phyloP scores from a whole-genome alignment of 2,329 filamentous ascomycete species.

The Onygenales sp. region DNA sequence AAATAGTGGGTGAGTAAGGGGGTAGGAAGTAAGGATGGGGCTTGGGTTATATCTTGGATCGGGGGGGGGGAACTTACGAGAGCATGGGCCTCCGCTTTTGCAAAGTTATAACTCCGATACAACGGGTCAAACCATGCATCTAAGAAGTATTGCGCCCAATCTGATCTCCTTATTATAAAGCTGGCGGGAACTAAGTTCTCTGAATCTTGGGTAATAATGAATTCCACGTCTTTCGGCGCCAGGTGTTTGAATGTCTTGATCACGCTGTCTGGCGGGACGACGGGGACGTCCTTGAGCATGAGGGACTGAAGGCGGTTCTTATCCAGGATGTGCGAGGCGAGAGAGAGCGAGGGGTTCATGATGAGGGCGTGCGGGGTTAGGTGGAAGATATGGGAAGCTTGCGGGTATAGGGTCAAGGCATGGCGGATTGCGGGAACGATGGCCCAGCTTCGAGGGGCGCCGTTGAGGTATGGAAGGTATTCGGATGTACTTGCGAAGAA shows the following conservation, averaged over 20 bases:
- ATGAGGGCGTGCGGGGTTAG: conserved; percentile 79
- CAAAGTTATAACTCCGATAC: conserved; percentile 90
- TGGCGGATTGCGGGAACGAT: conserved; percentile 80
- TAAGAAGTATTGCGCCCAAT: conserved; percentile 86
- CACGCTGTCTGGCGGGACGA: conserved; percentile 92
- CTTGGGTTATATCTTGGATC: neutral
- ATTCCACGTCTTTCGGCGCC: conserved; percentile 65
- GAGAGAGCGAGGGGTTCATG: conserved; percentile 64
- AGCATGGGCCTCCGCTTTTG: conserved; percentile 86
- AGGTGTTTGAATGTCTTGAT: conserved; percentile 87
- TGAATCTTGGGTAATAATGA: conserved; percentile 76
- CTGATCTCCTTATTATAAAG: conserved; percentile 70
- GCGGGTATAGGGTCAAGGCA: conserved; percentile 69
- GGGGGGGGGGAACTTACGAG: conserved; percentile 48
- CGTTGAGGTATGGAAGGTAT: conserved; percentile 45
- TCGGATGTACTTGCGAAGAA: conserved; percentile 71
- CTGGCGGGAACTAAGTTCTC: conserved; percentile 68
- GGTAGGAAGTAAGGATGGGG: conserved; percentile 19
- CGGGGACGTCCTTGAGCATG: conserved; percentile 76
- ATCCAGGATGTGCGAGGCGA: conserved; percentile 64
- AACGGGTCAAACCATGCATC: conserved; percentile 95
- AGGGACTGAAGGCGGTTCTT: conserved; percentile 57
- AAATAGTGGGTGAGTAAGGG: neutral
- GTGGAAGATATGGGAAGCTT: conserved; percentile 75
- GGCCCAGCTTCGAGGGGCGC: conserved; percentile 41